Conservation (phyloP, 2,329 filamentous ascomycete genomes). For the Lomentospora prolificans region DNA sequence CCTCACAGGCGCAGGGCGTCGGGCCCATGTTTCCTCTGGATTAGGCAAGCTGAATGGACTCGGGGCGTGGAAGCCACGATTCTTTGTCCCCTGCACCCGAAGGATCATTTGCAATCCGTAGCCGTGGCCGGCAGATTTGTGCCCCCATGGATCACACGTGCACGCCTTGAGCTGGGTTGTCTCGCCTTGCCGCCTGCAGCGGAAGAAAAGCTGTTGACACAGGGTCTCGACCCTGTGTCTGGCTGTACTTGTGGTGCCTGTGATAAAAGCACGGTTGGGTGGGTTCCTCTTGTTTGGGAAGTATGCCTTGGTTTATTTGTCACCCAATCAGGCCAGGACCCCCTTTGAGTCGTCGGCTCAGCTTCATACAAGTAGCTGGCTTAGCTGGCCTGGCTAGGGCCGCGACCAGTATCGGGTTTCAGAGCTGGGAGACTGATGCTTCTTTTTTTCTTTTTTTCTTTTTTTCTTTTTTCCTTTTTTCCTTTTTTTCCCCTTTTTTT, state of each 20-base stretch:
- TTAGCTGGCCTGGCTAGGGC: not conserved
- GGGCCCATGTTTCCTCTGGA: no score
- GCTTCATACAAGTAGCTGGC: not conserved
- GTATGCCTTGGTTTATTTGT: not conserved
- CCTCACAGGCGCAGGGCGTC: no score
- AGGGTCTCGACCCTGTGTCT: not conserved
- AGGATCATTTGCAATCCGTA: no score
- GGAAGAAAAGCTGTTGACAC: not conserved
- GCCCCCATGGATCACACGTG: no score
- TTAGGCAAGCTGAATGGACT: no score
- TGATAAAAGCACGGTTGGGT: not conserved
- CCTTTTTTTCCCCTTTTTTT: not conserved
- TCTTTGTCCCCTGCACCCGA: no score
- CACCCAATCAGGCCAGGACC: not conserved
- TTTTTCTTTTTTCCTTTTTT: not conserved
- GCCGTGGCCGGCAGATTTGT: no score
- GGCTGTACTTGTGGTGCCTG: not conserved
- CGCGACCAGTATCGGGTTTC: not conserved
- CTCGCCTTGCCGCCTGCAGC: conserved; percentile 1
- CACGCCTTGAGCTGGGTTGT: not conserved
- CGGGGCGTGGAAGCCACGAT: no score
- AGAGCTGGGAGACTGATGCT: not conserved
- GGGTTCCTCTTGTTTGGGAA: not conserved
- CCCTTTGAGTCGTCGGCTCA: no score
- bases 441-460: not conserved